Evolutionary conservation across 2,329 filamentous ascomycete genomes (phyloP), one percentile per base, ranked within the genome.

Genomic region (Phyllosticta ampelicida): DNA sequence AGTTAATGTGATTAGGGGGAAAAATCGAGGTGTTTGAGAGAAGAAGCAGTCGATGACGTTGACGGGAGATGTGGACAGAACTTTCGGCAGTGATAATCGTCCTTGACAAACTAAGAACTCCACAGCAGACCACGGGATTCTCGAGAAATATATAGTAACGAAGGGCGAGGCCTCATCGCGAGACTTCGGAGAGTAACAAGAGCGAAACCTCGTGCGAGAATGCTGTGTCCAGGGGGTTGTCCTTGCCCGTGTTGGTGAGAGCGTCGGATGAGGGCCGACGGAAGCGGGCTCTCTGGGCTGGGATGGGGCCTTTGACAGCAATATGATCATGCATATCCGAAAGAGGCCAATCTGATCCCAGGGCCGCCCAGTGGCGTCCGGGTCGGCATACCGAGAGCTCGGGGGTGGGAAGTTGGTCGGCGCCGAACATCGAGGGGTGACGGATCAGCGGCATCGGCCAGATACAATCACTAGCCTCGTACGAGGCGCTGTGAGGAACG

Each of bases 241-340:
- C 30, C 28, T 13, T 58, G 55, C 23, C 23, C 18, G 19, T 26
- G 51, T 30, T 29, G 28, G 30, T 44, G n/a, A 51, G n/a, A 13
- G 20, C 54, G 55, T 58, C 55, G 55, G 55, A 58, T 58, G 55
- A 53, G 55, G 55, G 55, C 55, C 18, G 55, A 51, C 48, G 48
- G 48, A 51, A 44, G 36, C 36, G 36, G 36, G 36, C 36, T 4
- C 36, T 44, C 36, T 19, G 48, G 19, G 21, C 55, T 50, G 55
- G 55, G 52, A 58, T 50, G 30, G 55, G 50, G 26, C 16, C 11
- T 44, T 44, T 44, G 30, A 13, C 11, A 44, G 30, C 11, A n/a
- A 44, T 16, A 44, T 44, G 30, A 44, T 13, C 11, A 44, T 44
- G 11, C 30, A n/a, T 44, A 44, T 18, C 30, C 30, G 30, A 44